phyloP scores from a whole-genome alignment of 257 asterid species.

The Solanum appendiculatum region DNA sequence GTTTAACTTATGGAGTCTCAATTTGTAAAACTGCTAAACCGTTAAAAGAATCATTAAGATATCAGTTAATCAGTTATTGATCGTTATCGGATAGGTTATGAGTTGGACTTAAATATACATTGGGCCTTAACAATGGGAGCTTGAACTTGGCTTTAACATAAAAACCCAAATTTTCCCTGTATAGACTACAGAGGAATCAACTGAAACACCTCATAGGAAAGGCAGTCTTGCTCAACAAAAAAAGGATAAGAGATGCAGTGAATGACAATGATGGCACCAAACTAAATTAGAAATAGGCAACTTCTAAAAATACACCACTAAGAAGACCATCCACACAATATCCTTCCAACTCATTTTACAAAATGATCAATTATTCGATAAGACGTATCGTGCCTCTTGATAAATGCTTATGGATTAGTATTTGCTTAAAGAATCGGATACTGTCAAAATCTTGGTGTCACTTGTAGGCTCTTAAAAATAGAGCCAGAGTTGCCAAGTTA shows the following conservation, averaged over 20 bases:
- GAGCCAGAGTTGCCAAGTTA: not conserved
- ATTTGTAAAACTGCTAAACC: not conserved
- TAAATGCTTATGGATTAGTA: not conserved
- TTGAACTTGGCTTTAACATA: not conserved
- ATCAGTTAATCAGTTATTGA: no score
- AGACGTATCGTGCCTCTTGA: not conserved
- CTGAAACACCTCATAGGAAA: not conserved
- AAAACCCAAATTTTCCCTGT: not conserved
- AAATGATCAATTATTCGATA: not conserved
- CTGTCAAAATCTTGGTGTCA: not conserved
- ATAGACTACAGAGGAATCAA: not conserved
- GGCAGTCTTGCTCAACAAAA: not conserved
- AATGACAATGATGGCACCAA: not conserved
- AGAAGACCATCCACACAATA: not conserved
- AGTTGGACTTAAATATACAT: not conserved
- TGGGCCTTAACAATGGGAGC: not conserved
- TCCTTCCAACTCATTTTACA: not conserved
- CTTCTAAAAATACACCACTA: not conserved
- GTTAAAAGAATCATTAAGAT: no score
- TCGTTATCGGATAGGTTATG: no score
- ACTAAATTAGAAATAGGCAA: not conserved
- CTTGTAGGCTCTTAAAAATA: not conserved
- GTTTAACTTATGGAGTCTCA: not conserved
- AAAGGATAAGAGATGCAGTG: not conserved
- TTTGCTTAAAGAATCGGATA: not conserved